These are phyloP conservation scores for Gymnopilus junonius DNA, from an alignment of 768 basidiomycete genomes.

Conservation along the genomic window DNA sequence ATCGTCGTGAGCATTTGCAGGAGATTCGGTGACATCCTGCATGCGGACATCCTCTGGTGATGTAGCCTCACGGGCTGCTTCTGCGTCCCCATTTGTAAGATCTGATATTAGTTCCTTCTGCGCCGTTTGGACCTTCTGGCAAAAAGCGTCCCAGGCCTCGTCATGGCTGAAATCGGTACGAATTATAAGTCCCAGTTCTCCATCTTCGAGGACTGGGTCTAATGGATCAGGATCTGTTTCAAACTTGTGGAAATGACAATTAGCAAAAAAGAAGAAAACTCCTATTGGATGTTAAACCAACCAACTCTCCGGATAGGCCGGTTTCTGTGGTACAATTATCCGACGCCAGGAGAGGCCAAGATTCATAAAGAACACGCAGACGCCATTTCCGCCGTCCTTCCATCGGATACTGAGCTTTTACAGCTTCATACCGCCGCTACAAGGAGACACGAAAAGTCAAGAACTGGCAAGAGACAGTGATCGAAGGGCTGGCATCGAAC, in stretches of 20 bases:
- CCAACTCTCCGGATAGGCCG: not conserved
- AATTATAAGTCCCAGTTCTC: constrained; percentile 64
- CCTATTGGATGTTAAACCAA: not conserved
- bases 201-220: constrained; percentile 51
- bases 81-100: constrained; percentile 20
- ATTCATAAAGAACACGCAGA: constrained; percentile 52
- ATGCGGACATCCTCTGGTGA: constrained; percentile 19
- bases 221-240: constrained; percentile 55
- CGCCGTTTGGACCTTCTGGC: constrained; percentile 48
- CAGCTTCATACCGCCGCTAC: constrained; percentile 40
- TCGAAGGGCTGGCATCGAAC: constrained; percentile 20
- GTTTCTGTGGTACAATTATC: not conserved
- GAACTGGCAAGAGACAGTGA: constrained; percentile 1
- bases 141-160: constrained; percentile 64
- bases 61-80: constrained; percentile 18
- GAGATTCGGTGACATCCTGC: constrained; percentile 15
- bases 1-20: constrained; percentile 28
- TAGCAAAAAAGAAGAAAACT: not conserved
- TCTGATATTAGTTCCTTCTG: constrained; percentile 58
- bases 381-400: constrained; percentile 64
- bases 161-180: constrained; percentile 77
- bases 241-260: constrained; percentile 4
- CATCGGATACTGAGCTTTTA: constrained; percentile 48
- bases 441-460: constrained; percentile 8
- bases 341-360: constrained; percentile 43